Evolutionary conservation across 2,329 filamentous ascomycete genomes (phyloP), one percentile per base, ranked within the genome.

Genomic region (Monilinia laxa): DNA sequence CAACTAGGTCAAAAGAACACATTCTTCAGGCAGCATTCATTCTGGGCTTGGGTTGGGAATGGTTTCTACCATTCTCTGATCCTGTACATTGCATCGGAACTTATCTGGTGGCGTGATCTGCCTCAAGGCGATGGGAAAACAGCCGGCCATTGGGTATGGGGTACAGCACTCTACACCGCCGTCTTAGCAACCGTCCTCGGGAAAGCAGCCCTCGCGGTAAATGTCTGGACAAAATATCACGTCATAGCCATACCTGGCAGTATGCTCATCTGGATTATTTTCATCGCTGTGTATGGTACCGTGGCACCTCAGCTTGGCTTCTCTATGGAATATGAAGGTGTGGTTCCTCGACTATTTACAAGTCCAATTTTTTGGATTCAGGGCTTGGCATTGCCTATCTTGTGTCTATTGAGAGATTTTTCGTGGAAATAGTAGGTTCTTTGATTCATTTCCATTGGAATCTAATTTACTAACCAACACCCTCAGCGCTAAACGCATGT

Each of bases 191-290:
- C 95, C 0, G 94, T 98, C 0, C 87, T 99, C 4, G 91, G 93
- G 70, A 99, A 99, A 80, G 95, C 95, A 4, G 93, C 92, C 0
- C 84, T 99, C 68, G 91, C 98, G 71, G 97, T 94, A 28, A 97
- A 92, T 78, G 94, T 97, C 79, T 99, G 95, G 95, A 99, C 95
- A 58, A 99, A 99, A 80, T 99, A 97, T 78, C 93, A 96, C 68
- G 87, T 99, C 71, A 86, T 98, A 71, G 93, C 95, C 45, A 99
- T 99, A 70, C 95, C 95, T 0, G 95, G 95, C 49, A 96, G 91
- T 69, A 90, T 99, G 84, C 79, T 89, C 23, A 87, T 99, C 73
- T 99, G 95, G 95, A 87, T 96, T 77, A 87, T 87, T 47, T 96
- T 98, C 77, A 85, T 98, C 71, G 92, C 93, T 4, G 87, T 90